Base-by-base conservation (phyloP, 495 filamentous ascomycete genomes). In the Penicillium dipodomyicola region DNA sequence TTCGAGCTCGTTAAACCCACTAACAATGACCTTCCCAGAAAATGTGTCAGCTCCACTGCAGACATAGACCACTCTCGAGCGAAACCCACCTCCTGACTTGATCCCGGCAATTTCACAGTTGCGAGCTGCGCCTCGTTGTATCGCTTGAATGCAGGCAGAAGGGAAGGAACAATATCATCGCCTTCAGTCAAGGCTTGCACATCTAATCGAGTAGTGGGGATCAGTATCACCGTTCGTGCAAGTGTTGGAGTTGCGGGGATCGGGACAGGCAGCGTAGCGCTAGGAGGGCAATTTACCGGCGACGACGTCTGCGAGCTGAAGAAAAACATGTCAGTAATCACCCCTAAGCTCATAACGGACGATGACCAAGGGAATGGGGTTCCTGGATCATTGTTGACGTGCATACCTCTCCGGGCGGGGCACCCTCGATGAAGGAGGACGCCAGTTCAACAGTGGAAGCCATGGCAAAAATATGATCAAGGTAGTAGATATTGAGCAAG, bases 121-220 rank as follows among this genome's bases (percentile, higher is more conserved):
- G 84, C 73, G 69, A 97, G 87, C 71, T 99, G 95, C 72, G 90
- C 87, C 71, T 97, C 92, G 66, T 96, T 97, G 82, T 99, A 97
- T 71, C 87, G 89, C 74, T 92, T 81, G 74, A 97, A 94, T 0
- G 94, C 92, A 3, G 91, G 90, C 5, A 74, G 79, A 11, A 96
- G 86, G 39, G 87, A 84, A 51, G 81, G 70, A 27, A 92, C 72
- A 40, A 93, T 72, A 46, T 80, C 77, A 10, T 85, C 83, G 25
- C 83, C 85, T 62, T 92, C 85, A 17, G 88, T 92, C 39, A 99
- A 79, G 47, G 83, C 73, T 70, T 97, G 96, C 77, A 99, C 90
- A 67, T 96, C 94, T 97, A 65, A 53, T 22, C 51, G 12, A 23
- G 60, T 29, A 44, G 58, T 44, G 43, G 20, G 19, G 45, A 47